These are phyloP conservation scores for Fusarium hostae DNA, from an alignment of 2,329 filamentous ascomycete genomes.

Conservation along the genomic window DNA sequence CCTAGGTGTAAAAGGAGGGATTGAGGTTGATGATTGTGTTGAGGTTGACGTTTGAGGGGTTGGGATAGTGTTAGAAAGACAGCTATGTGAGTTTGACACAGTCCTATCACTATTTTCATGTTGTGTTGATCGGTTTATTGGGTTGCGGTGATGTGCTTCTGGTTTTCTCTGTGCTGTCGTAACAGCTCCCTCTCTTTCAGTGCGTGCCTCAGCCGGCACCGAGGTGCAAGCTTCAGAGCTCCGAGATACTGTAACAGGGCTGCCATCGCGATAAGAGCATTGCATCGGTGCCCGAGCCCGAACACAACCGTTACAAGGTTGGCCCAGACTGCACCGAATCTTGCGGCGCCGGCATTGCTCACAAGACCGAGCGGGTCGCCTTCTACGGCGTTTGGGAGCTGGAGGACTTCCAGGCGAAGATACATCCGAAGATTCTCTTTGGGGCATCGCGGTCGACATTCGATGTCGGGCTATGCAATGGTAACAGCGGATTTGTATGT, in stretches of 20 bases:
- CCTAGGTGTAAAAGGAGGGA: constrained; percentile 37
- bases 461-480: background rate
- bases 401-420: constrained; percentile 12
- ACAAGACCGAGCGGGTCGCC: constrained; percentile 41
- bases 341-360: constrained; percentile 45
- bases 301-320: constrained; percentile 41
- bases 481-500: background rate
- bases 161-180: background rate
- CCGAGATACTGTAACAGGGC: background rate
- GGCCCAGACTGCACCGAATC: constrained; percentile 37
- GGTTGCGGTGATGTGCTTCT: constrained; percentile 25
- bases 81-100: background rate
- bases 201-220: background rate
- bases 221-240: background rate
- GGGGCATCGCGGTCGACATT: background rate
- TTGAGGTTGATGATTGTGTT: constrained; percentile 20
- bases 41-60: background rate
- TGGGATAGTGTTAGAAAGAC: background rate
- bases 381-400: constrained; percentile 38
- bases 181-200: constrained; percentile 3
- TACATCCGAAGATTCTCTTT: constrained; percentile 4
- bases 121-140: background rate
- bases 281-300: constrained; percentile 40
- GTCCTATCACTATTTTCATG: background rate
- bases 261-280: constrained; percentile 42